Base-by-base conservation (phyloP, 2,329 filamentous ascomycete genomes). In the Fusarium buharicum region DNA sequence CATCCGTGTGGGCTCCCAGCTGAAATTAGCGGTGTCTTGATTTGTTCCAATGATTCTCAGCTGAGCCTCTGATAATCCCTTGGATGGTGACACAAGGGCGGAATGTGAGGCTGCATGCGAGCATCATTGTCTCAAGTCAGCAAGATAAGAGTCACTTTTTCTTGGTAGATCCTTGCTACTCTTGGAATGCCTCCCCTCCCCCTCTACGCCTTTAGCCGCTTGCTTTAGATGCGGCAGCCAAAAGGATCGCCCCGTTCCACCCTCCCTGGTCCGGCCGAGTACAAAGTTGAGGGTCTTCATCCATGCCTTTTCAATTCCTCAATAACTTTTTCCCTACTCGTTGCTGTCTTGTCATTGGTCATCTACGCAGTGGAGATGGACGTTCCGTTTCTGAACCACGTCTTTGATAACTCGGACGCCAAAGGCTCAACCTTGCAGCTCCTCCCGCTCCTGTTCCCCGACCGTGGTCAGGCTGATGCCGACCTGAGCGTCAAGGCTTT, bases 381-480 rank as follows among this genome's bases (percentile, higher is more conserved):
- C 11, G 33, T 68, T 43, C 62, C 62, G 6, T 47, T 56, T 30
- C 51, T 64, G 49, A 51, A 58, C 30, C 31, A 51, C 17, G 36
- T 50, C 28, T 68, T 68, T 38, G 34, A 68, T 40, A 22, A 40
- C 24, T 22, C 59, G 9, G 55, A 66, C 45, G 28, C 62, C 28
- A 17, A 38, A 30, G 48, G 31, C 16, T 68, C 65, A 38, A 45
- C 44, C 33, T 40, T 61, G 13, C 38, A 37, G 14, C 53, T 68
- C 14, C 31, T 49, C 11, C 28, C 55, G 10, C 24, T 56, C 13
- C 46, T 68, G 9, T 68, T 68, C 36, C 64, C 47, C 13, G 37
- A 31, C 24, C n/a, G 12, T 16, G 14, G 37, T 17, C 38, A 33
- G 10, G 14, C 20, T 13, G 30, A 55, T 6, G 53, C 40, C 2